Conservation (phyloP, 2,329 filamentous ascomycete genomes). For the Calonectria pseudoturangicola region DNA sequence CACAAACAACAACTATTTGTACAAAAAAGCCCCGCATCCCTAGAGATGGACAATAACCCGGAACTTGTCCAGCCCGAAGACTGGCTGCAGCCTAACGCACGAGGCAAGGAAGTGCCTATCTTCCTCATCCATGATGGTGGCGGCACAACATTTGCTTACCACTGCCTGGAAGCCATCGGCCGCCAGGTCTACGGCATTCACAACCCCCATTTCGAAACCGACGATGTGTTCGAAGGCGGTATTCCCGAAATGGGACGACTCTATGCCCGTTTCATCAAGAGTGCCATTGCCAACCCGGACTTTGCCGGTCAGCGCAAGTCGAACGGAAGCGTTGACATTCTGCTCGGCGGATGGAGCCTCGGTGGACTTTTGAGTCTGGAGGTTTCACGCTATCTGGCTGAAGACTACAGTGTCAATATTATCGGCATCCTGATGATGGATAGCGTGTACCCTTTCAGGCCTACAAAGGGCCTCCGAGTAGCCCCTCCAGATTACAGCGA, state of each 20-base stretch:
- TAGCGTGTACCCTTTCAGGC: constrained; percentile 63
- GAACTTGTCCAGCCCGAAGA: constrained; percentile 60
- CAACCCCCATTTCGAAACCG: constrained; percentile 71
- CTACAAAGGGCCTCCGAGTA: constrained; percentile 21
- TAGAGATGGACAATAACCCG: constrained; percentile 55
- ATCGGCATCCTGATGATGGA: constrained; percentile 73
- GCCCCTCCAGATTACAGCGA: constrained; percentile 35
- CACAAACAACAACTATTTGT: not conserved
- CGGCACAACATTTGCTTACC: constrained; percentile 75
- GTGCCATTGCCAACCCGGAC: constrained; percentile 56
- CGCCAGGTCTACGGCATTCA: constrained; percentile 72
- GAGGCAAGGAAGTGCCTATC: constrained; percentile 63
- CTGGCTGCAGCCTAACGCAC: constrained; percentile 51
- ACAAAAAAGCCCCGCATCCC: not conserved
- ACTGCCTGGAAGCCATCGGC: constrained; percentile 69
- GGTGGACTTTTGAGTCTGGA: constrained; percentile 72
- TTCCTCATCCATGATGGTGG: constrained; percentile 77
- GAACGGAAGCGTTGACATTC: constrained; percentile 60
- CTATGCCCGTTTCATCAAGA: constrained; percentile 68
- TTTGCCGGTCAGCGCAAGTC: constrained; percentile 55
- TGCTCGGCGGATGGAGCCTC: constrained; percentile 75
- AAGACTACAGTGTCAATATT: constrained; percentile 62
- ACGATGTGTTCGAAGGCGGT: constrained; percentile 69
- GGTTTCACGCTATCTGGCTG: constrained; percentile 66
- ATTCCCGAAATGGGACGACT: constrained; percentile 72